Base-by-base conservation (phyloP, 164 flowering plant genomes). In the Pachysandra terminalis region DNA sequence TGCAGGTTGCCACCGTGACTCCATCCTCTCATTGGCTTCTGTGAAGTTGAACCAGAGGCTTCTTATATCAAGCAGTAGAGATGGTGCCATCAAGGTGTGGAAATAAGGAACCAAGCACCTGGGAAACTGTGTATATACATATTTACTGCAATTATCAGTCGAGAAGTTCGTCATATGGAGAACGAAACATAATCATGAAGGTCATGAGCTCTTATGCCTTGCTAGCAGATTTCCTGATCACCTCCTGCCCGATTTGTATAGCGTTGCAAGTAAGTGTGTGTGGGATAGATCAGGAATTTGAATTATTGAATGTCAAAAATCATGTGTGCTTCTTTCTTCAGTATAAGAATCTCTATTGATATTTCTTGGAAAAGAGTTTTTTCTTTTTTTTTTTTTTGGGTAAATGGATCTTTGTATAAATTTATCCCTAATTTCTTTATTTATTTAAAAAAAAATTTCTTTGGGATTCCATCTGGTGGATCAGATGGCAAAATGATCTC, bases 11-110 rank as follows among this genome's bases (percentile, higher is more conserved):
- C 97, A 94, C 73, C 96, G 87, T 21, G 98, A 94, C 60, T 86
- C 91, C 1, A 74, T 95, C 54, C 80, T 87, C 21, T 88, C 98
- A 51, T 69, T 95, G 73, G 94, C 97, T 61, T 90, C 97, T 40
- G 87, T 90, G 35, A 91, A 93, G 76, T 73, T 96, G 80, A 93
- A 86, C 78, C 99, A 93, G 77, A 86, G 96, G 77, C 93, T 89
- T 59, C 66, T 96, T 61, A 79, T 96, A 73, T 96, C 98, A 22
- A 82, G 98, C 82, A 80, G 97, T 71, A 85, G 99, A 81, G 99
- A 95, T 82, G 99, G 98, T 41, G 91, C 98, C 58, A 81, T 95
- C 65, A 95, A 95, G 84, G 98, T 95, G 73, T 95, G 99, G 99
- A 95, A 88, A 84, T 95, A 82, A 72, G 72, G 27, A 12, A 27